Conservation (phyloP, 2,329 filamentous ascomycete genomes). For the Colletotrichum nymphaeae region DNA sequence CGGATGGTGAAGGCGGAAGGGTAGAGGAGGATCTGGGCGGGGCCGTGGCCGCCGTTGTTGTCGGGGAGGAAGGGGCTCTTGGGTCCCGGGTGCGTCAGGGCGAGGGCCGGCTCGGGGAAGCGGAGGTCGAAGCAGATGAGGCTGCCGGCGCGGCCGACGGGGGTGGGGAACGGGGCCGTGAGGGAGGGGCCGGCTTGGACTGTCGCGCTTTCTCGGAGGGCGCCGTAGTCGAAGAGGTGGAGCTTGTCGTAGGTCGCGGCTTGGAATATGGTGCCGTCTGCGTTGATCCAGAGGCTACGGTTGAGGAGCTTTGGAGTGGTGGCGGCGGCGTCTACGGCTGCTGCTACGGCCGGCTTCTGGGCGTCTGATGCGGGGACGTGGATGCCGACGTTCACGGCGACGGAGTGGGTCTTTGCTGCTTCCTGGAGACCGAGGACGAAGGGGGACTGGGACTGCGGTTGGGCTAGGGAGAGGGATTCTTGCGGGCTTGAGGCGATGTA, state of each 20-base stretch:
- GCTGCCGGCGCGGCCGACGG: conserved; percentile 80
- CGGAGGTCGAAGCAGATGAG: conserved; percentile 93
- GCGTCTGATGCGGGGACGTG: conserved; percentile 73
- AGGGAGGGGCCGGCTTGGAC: conserved; percentile 77
- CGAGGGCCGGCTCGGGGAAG: conserved; percentile 80
- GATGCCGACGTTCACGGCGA: conserved; percentile 88
- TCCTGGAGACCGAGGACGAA: conserved; percentile 83
- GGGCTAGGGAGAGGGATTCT: conserved; percentile 78
- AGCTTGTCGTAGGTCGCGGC: conserved; percentile 81
- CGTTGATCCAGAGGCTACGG: conserved; percentile 63
- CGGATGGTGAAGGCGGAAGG: conserved; percentile 91
- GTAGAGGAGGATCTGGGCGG: conserved; percentile 83
- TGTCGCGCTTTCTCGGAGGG: conserved; percentile 62
- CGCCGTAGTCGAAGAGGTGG: conserved; percentile 83
- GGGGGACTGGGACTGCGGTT: conserved; percentile 71
- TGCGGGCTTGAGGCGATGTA: conserved; percentile 80
- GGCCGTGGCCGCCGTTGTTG: conserved; percentile 40
- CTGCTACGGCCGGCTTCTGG: conserved; percentile 38
- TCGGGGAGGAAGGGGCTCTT: conserved; percentile 40
- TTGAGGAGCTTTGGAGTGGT: conserved; percentile 57
- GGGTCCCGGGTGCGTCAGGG: conserved; percentile 63
- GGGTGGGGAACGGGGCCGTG: conserved; percentile 76
- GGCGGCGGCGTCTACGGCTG: conserved; percentile 27
- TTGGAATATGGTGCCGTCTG: conserved; percentile 54
- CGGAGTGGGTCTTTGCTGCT: conserved; percentile 69